Conservation (phyloP, 2,329 filamentous ascomycete species). For the Fusarium nematophilum region DNA sequence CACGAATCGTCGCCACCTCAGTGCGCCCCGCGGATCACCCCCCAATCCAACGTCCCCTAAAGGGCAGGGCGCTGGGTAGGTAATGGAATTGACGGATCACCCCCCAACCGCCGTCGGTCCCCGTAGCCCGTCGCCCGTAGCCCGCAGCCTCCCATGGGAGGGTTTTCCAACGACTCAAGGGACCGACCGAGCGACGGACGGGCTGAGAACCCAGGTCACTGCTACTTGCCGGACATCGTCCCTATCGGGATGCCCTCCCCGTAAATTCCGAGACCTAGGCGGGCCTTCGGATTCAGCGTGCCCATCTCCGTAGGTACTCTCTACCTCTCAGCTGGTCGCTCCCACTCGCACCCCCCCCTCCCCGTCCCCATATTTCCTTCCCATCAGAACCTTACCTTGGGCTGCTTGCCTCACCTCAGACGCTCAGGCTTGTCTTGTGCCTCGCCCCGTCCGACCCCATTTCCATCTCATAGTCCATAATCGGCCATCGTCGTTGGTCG, state of each 20-base stretch:
- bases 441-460: constrained; percentile 42
- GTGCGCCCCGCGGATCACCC: neutral
- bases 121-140: constrained; percentile 16
- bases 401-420: constrained; percentile 37
- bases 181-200: neutral
- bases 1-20: constrained; percentile 22
- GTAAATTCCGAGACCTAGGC: neutral
- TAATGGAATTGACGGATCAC: constrained; percentile 28
- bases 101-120: constrained; percentile 17
- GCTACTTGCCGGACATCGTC: constrained; percentile 20
- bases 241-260: constrained; percentile 6
- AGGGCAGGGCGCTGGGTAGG: constrained; percentile 19
- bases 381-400: constrained; percentile 20
- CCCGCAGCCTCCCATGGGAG: constrained; percentile 8
- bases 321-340: constrained; percentile 16
- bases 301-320: constrained; percentile 24
- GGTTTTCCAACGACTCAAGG: too few relatives aligned
- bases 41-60: constrained; percentile 14
- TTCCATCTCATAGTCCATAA: constrained; percentile 36
- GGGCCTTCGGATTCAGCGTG: constrained; percentile 13
- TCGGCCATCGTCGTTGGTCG: constrained; percentile 21
- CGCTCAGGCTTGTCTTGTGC: constrained; percentile 40
- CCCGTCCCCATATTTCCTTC: constrained; percentile 28
- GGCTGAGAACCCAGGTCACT: constrained; percentile 12
- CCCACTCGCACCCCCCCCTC: constrained; percentile 7